Evolutionary conservation across 2,329 filamentous ascomycete species (phyloP), one percentile per base, ranked within the genome.

Genomic region (Coniella vitis): DNA sequence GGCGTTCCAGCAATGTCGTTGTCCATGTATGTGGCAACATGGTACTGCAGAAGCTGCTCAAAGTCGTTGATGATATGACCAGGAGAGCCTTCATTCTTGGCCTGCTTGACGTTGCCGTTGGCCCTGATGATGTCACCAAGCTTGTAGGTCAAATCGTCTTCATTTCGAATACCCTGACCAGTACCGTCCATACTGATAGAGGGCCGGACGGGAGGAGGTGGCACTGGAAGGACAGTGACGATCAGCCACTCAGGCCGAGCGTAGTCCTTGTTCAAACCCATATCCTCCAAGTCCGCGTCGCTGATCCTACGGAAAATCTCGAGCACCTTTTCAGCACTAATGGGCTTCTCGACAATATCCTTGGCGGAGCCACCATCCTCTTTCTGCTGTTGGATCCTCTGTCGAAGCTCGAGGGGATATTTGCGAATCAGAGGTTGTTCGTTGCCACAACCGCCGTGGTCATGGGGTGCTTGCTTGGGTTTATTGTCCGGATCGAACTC

Each of bases 111-210:
- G 60, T 95, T 96, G 58, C 87, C 86, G 70, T 98, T 99, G 59
- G 93, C 91, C 57, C 93, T 90, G 59, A 99, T 93, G 61, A 99
- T 96, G 69, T 99, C 93, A 61, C 90, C 90, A 29, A 99, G 76
- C 71, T 99, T 99, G 79, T 96, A 98, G 0, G 93, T 99, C 78
- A 99, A 79, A 75, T 99, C 94, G 66, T 99, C 93, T 70, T 99
- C 93, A 64, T 93, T 93, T 55, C 93, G 86, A 74, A 91, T 84
- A 55, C 93, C 93, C 57, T 88, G 87, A 46, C 88, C 87, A 38
- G 89, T 95, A 45, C 93, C 90, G 62, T 97, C 94, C 72, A 97
- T 91, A 19, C 91, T 94, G 59, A 98, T 95, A 76, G 90, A 96
- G 4, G 93, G 93, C 47, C 93, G 86, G 34, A 99, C 94, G 3